phyloP scores from a whole-genome alignment of 1,284 basidiomycete genomes.

The Boletellus deceptivus region DNA sequence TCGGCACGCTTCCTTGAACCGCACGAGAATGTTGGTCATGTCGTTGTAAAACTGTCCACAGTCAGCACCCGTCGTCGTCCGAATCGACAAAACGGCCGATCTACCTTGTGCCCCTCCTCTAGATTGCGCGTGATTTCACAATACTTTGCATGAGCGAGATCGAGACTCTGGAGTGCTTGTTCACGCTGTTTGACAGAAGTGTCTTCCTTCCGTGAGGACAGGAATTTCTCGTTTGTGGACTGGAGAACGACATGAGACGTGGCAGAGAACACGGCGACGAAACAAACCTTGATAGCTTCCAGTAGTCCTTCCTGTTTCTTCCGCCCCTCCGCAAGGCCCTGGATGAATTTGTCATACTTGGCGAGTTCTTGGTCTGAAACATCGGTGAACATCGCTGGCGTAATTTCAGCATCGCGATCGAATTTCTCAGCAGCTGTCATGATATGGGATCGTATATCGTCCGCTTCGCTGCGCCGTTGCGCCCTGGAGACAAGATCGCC shows the following conservation, averaged over 20 bases:
- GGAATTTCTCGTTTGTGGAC: slow-evolving; percentile 74
- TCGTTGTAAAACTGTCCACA: slow-evolving; percentile 79
- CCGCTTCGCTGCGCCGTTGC: slow-evolving; percentile 59
- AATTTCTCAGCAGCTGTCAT: slow-evolving; percentile 63
- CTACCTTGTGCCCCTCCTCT: slow-evolving; percentile 83
- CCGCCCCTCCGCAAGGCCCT: slow-evolving; percentile 60
- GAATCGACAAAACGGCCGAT: slow-evolving; percentile 5
- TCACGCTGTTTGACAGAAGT: slow-evolving; percentile 81
- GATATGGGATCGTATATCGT: slow-evolving; percentile 77
- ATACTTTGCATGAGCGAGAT: slow-evolving; percentile 87
- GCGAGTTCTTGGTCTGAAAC: slow-evolving; percentile 75
- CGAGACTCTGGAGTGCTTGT: slow-evolving; percentile 81
- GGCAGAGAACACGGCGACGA: neutral
- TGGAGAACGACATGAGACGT: slow-evolving; percentile 30
- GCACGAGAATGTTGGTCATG: slow-evolving; percentile 64
- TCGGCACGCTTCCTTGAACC: slow-evolving; percentile 76
- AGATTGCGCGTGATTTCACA: slow-evolving; percentile 83
- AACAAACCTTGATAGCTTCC: slow-evolving; percentile 63
- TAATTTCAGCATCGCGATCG: slow-evolving; percentile 68
- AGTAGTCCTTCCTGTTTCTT: slow-evolving; percentile 66
- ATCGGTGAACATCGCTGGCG: slow-evolving; percentile 84
- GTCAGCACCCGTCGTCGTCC: neutral
- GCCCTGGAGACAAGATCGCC: slow-evolving; percentile 67
- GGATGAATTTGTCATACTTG: slow-evolving; percentile 78
- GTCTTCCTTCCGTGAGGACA: slow-evolving; percentile 80